Base-by-base conservation (phyloP, 2,329 filamentous ascomycete genomes). In the Mycogone perniciosa region DNA sequence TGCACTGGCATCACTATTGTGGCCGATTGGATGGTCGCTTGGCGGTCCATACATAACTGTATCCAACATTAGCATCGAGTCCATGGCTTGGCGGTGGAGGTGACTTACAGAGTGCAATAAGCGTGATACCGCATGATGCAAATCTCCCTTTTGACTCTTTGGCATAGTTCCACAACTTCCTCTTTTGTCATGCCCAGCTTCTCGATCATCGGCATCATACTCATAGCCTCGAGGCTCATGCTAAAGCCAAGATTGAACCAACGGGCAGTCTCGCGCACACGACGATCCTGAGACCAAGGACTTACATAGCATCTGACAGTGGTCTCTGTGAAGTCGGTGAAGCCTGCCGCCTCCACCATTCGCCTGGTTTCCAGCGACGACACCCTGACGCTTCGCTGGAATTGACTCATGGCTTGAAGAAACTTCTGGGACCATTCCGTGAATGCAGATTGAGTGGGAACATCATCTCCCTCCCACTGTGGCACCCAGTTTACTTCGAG, bases 401-500 rank as follows among this genome's bases (percentile, higher is more conserved):
- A 77, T 39, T 75, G 73, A 43, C 82, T 76, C 57, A 89, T 91
- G 40, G 86, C 86, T 51, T 81, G 76, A 44, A 81, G 75, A 51
- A 95, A 71, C 51, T 80, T 79, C 29, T 80, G 70, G 55, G 85
- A 85, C 90, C 90, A 96, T 59, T 80, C 71, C 41, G 73, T 68
- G 11, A 92, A 71, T 30, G 76, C 72, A 6, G 84, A 81, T 35
- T 80, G 70, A 4, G 68, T 57, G 8, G 79, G 75, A 10, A 87
- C 69, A 1, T 81, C 80, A 34, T 77, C 76, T 59, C 88, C 82
- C 56, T 89, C 85, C 62, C 82, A 86, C 46, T 81, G 81, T 13
- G 89, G 89, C 44, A 79, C 74, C 67, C 88, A 88, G 67, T 97
- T 89, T 49, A 97, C 86, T 65, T 97, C 92, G 44, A 95, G 81